Conservation (phyloP, 257 asterid species). For the Solanum megistacrolobum region DNA sequence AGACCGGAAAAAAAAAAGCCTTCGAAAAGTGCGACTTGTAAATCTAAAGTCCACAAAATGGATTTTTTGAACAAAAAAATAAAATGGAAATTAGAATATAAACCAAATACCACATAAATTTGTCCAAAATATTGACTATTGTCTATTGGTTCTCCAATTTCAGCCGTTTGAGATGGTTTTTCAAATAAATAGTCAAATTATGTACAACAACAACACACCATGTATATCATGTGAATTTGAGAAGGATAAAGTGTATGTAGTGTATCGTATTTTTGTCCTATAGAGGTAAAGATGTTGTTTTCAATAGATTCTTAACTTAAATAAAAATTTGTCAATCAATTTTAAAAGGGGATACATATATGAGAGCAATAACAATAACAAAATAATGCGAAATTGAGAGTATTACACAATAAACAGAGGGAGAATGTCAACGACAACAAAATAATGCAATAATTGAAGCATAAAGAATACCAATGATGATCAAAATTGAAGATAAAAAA, state of each 20-base stretch:
- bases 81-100: background rate
- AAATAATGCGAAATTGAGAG: no score
- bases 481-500: background rate
- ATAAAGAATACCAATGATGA: background rate
- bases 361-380: background rate
- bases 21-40: background rate
- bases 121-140: background rate
- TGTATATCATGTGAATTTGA: no score
- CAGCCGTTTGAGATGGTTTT: background rate
- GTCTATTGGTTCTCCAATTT: background rate
- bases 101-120: background rate
- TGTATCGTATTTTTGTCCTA: no score
- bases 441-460: background rate
- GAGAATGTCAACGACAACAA: background rate
- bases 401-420: background rate
- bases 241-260: background rate
- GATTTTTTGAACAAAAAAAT: background rate
- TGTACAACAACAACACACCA: background rate
- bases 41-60: background rate
- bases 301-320: fast-evolving
- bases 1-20: fast-evolving
- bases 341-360: background rate
- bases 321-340: background rate
- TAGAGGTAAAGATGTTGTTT: no score
- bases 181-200: background rate